phyloP scores from a whole-genome alignment of 768 basidiomycete genomes.

The Psilocybe subaeruginosa region DNA sequence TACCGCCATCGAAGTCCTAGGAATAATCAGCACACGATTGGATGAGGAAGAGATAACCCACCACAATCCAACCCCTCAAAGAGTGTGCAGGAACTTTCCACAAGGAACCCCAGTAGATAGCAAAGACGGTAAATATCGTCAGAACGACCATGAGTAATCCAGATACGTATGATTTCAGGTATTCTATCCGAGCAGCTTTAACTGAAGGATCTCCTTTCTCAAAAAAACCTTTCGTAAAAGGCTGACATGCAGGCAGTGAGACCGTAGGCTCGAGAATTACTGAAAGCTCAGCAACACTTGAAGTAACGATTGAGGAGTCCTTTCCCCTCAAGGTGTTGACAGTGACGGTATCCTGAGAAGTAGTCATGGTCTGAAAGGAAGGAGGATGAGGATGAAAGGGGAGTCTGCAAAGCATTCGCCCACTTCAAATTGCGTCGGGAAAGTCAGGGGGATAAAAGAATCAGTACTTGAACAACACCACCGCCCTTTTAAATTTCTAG shows the following conservation, averaged over 20 bases:
- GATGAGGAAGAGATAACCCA: neutral
- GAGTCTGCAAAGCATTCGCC: neutral
- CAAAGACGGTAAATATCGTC: conserved; percentile 49
- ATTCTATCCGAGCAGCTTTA: conserved; percentile 35
- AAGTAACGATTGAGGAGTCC: neutral
- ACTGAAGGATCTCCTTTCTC: conserved; percentile 25
- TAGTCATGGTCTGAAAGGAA: neutral
- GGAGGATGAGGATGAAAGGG: neutral
- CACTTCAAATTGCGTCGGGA: neutral
- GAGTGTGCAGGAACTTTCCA: conserved; percentile 47
- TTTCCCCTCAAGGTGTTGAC: neutral
- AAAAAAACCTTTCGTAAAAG: conserved; percentile 25
- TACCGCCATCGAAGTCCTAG: conserved; percentile 64
- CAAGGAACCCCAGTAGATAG: conserved; percentile 62
- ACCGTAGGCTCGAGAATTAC: neutral
- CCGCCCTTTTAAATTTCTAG: neutral
- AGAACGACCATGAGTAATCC: conserved; percentile 40
- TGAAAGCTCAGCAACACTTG: neutral
- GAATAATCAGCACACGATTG: neutral
- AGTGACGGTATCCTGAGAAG: neutral
- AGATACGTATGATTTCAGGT: conserved; percentile 43
- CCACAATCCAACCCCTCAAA: conserved; percentile 46
- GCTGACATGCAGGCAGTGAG: neutral
- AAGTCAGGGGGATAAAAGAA: neutral
- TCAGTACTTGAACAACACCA: neutral